These are phyloP conservation scores for Hymenoscyphus fraxineus DNA, from an alignment of 2,329 filamentous ascomycete genomes.

Conservation along the genomic window DNA sequence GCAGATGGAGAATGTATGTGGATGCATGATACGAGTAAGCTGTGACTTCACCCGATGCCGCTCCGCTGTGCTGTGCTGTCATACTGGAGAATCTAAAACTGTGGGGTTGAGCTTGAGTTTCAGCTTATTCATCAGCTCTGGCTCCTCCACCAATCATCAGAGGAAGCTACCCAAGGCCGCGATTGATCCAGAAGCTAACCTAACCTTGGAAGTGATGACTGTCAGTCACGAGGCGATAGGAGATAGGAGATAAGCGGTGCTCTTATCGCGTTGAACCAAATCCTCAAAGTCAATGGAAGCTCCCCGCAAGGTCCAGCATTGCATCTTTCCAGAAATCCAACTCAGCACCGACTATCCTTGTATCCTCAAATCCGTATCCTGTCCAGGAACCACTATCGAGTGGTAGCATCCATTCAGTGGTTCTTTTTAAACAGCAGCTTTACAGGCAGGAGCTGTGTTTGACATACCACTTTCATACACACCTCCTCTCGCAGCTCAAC, in stretches of 20 bases:
- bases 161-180: no score
- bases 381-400: background rate
- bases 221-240: constrained; percentile 4
- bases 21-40: background rate
- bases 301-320: background rate
- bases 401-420: background rate
- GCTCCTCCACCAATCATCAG: background rate
- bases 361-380: background rate
- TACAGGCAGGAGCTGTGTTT: background rate
- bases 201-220: no score
- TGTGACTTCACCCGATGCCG: background rate
- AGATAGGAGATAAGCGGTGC: background rate
- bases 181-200: no score
- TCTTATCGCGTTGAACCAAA: background rate
- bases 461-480: background rate
- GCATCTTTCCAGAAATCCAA: background rate
- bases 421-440: background rate
- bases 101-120: background rate
- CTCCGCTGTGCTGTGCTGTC: background rate
- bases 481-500: background rate
- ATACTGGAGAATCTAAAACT: background rate
- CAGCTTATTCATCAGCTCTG: background rate
- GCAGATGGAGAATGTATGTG: background rate
- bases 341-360: background rate
- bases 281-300: background rate